Evolutionary conservation across 352 stramenopile species (phyloP).

Genomic region (Globisporangium uncinulatum): DNA sequence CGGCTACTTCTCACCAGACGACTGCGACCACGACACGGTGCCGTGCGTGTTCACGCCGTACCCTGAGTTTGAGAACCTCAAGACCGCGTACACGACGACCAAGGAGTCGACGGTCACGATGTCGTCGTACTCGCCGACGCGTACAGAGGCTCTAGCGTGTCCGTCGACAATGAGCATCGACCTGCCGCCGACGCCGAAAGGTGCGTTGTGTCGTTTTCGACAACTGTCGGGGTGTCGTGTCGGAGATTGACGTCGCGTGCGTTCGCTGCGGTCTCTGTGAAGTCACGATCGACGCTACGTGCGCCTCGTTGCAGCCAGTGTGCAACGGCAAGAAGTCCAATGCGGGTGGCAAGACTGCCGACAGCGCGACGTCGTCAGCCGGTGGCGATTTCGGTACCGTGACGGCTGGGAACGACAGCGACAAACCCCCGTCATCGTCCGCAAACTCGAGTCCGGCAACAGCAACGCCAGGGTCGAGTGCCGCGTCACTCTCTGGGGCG

Average conservation of each 20-base stretch:
- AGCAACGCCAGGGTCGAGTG: too few relatives aligned
- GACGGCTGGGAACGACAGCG: too few relatives aligned
- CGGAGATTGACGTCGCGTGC: too few relatives aligned
- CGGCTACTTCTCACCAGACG: conserved; percentile 37
- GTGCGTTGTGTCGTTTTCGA: conserved; percentile 7
- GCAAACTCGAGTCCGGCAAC: too few relatives aligned
- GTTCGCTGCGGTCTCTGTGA: too few relatives aligned
- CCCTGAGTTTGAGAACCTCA: conserved; percentile 43
- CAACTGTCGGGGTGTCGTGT: too few relatives aligned
- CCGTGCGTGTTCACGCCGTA: conserved; percentile 38
- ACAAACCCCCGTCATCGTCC: too few relatives aligned
- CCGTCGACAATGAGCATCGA: conserved; percentile 17
- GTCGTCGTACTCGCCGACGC: conserved; percentile 19
- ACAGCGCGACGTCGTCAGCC: conserved; percentile 5
- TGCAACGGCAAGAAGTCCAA: conserved; percentile 63
- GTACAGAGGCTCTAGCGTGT: conserved; percentile 20
- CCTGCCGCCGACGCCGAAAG: conserved; percentile 26
- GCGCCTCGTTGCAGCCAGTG: conserved; percentile 40
- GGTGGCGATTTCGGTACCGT: background rate
- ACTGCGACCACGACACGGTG: conserved; percentile 34
- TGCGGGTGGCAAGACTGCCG: conserved; percentile 24
- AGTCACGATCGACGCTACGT: conserved; percentile 23
- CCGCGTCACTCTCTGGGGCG: too few relatives aligned
- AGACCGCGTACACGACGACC: conserved; percentile 46
- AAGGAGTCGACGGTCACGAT: conserved; percentile 31